Percentiles rank a stretch among this genome's conserved stretches.
Evolutionary conservation across 371 early-diverging fungal species (phyloP).

Genomic region (Actinomucor elegans): DNA sequence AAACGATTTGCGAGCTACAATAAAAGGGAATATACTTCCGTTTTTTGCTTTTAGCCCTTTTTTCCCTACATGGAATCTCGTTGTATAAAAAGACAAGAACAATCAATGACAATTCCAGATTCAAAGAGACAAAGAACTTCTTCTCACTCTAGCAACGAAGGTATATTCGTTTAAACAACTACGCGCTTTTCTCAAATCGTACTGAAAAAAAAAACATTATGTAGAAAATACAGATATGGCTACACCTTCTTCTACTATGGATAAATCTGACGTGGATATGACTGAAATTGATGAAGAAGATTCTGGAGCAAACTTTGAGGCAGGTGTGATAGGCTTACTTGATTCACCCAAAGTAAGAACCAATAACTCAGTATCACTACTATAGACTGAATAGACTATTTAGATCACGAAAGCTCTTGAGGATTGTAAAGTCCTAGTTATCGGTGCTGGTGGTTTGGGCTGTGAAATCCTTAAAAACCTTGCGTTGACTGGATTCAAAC

Average conservation of each 20-base stretch:
- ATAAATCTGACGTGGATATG: conserved; percentile 18
- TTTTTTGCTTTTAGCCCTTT: background rate
- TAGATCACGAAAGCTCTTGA: conserved; percentile 32
- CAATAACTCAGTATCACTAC: background rate
- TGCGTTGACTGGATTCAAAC: conserved; percentile 83
- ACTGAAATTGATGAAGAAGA: conserved; percentile 6
- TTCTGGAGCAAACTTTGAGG: conserved; percentile 3
- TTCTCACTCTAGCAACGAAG: conserved; percentile 18
- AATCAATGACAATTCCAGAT: conserved; percentile 24
- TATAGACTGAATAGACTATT: background rate
- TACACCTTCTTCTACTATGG: background rate
- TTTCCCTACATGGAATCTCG: conserved; percentile 11
- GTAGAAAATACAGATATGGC: conserved; percentile 16
- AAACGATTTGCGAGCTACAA: too few species aligned
- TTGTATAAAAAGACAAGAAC: conserved; percentile 22
- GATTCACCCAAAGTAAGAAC: conserved; percentile 10
- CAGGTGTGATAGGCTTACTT: conserved; percentile 16
- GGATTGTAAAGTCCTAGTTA: conserved; percentile 65
- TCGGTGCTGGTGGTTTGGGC: conserved; percentile 98
- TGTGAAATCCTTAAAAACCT: conserved; percentile 98
- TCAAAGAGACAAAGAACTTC: conserved; percentile 26
- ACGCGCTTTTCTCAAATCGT: background rate
- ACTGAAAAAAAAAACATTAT: too few species aligned
- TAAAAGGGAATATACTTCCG: too few species aligned
- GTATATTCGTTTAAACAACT: background rate